A percentile compares a stretch with the other conserved stretches of the same genome.
These are phyloP conservation scores for Dinochytrium kinnereticum DNA, from an alignment of 371 early-diverging fungal species.

Conservation along the genomic window DNA sequence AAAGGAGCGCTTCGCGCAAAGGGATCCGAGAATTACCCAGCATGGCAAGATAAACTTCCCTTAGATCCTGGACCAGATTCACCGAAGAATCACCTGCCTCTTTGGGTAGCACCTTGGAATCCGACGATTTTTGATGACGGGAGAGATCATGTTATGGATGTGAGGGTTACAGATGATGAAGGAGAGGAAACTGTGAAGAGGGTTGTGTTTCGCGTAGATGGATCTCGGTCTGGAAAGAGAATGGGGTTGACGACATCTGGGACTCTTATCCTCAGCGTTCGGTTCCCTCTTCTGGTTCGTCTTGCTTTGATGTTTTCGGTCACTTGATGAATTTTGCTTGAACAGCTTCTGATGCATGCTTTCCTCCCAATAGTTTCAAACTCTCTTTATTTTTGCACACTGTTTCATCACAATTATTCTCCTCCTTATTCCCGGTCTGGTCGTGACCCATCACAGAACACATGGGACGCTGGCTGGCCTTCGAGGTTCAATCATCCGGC, in stretches of 20 bases:
- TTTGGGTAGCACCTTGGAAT: slow-evolving; percentile 78
- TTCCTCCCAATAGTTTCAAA: slow-evolving; percentile 32
- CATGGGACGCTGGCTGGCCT: slow-evolving; percentile 21
- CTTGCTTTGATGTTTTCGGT: background rate
- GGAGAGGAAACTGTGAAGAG: slow-evolving; percentile 54
- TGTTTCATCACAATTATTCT: slow-evolving; percentile 33
- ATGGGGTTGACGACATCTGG: slow-evolving; percentile 67
- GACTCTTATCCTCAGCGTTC: slow-evolving; percentile 73
- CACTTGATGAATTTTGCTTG: background rate
- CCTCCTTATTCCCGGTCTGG: slow-evolving; percentile 43
- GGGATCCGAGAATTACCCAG: background rate
- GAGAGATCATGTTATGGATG: slow-evolving; percentile 61
- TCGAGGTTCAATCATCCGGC: slow-evolving; percentile 17
- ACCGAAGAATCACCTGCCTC: slow-evolving; percentile 59
- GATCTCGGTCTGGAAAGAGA: slow-evolving; percentile 57
- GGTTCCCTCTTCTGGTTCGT: slow-evolving; percentile 50
- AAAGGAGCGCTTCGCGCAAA: slow-evolving; percentile 44
- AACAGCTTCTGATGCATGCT: background rate
- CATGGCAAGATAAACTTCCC: slow-evolving; percentile 32
- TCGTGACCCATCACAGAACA: slow-evolving; percentile 8
- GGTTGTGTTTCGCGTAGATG: slow-evolving; percentile 68
- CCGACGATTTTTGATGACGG: slow-evolving; percentile 67
- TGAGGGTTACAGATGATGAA: slow-evolving; percentile 60
- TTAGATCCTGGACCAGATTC: slow-evolving; percentile 41
- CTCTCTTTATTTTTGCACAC: slow-evolving; percentile 46